These are phyloP conservation scores for Hyphopichia wangnamkhiaoensis DNA, from an alignment of 1,139 yeast genomes.

Conservation along the genomic window DNA sequence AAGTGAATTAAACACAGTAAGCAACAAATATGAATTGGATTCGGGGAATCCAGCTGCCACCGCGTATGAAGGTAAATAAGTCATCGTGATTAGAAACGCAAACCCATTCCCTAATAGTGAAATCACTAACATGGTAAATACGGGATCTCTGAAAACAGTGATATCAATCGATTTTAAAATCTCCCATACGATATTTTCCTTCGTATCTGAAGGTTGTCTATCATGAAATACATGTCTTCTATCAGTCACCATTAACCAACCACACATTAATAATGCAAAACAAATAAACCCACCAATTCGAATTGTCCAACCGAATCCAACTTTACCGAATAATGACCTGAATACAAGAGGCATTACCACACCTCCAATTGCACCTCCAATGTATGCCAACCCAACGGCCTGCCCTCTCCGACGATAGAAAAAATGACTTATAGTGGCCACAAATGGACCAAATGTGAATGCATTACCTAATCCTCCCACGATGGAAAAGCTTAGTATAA, in stretches of 20 bases:
- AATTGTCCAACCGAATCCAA: constrained; percentile 34
- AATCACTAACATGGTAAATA: constrained; percentile 26
- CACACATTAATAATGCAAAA: constrained; percentile 15
- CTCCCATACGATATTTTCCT: constrained; percentile 8
- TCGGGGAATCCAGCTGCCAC: constrained; percentile 25
- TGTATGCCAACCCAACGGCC: constrained; percentile 26
- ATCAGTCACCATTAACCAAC: constrained; percentile 20
- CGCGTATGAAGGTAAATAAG: constrained; percentile 31
- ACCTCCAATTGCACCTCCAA: constrained; percentile 35
- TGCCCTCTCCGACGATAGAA: constrained; percentile 22
- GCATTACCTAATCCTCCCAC: constrained; percentile 25
- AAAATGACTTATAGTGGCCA: constrained; percentile 26
- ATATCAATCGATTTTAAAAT: constrained; percentile 27
- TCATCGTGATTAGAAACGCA: constrained; percentile 24
- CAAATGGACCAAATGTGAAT: constrained; percentile 26
- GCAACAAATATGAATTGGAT: constrained; percentile 21
- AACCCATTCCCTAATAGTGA: constrained; percentile 35
- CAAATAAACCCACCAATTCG: constrained; percentile 25
- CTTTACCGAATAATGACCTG: constrained; percentile 19
- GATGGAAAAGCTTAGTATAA: constrained; percentile 23
- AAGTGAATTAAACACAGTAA: constrained; percentile 29
- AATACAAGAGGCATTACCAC: constrained; percentile 26
- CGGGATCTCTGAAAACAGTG: constrained; percentile 23
- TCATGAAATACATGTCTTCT: constrained; percentile 20
- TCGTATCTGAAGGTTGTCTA: constrained; percentile 6